Conservation (phyloP, 371 early-diverging fungal species). For the Mortierella sp. region DNA sequence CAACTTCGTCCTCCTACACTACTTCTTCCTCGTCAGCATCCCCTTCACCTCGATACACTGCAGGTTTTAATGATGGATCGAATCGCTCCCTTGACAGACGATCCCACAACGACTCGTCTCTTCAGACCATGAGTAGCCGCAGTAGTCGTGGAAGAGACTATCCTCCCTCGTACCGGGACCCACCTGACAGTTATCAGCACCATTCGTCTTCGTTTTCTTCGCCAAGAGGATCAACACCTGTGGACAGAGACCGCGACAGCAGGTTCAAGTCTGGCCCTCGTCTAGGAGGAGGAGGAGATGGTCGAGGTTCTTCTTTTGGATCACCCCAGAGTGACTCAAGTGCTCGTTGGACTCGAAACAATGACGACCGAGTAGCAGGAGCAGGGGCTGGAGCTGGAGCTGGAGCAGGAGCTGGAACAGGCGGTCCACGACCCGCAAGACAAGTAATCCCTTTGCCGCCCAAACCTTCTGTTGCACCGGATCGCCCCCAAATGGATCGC, state of each 20-base stretch:
- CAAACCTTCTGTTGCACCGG: conserved; percentile 37
- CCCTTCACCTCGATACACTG: conserved; percentile 25
- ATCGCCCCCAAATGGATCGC: conserved; percentile 30
- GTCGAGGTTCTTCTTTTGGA: conserved; percentile 10
- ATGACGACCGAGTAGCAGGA: conserved; percentile 5
- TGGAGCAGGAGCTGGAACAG: background rate
- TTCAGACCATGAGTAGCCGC: conserved; percentile 30
- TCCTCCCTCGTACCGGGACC: conserved; percentile 22
- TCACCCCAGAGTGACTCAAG: conserved; percentile 21
- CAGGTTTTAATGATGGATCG: conserved; percentile 38
- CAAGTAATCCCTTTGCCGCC: conserved; percentile 49
- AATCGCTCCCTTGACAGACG: conserved; percentile 31
- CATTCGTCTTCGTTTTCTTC: conserved; percentile 3
- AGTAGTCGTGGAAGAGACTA: conserved; percentile 16
- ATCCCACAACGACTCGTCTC: conserved; percentile 30
- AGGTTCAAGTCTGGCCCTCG: background rate
- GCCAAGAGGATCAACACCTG: conserved; percentile 4
- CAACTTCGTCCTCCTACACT: background rate
- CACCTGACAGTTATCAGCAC: conserved; percentile 21
- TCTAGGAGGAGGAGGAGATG: background rate
- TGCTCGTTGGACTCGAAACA: conserved; percentile 13
- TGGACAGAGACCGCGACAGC: conserved; percentile 20
- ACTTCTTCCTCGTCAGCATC: conserved; percentile 10
- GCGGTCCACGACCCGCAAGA: conserved; percentile 22
- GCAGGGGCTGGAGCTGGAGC: background rate